A percentile compares a stretch with the other conserved stretches of the same genome.
phyloP scores from a whole-genome alignment of 805 yeast species.

The Millerago galiae region DNA sequence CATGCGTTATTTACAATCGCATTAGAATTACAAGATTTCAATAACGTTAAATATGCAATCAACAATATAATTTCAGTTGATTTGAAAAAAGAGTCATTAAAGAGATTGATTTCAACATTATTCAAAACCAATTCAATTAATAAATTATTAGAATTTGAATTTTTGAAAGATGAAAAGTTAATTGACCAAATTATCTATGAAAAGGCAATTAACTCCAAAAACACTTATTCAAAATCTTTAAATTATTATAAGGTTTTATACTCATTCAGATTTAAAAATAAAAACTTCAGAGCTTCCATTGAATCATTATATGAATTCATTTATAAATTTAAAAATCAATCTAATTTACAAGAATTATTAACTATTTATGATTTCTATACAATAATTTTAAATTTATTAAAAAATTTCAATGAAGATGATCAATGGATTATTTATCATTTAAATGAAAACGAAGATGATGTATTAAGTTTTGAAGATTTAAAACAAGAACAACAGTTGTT shows the following conservation, averaged over 20 bases:
- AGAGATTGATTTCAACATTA: constrained; percentile 32
- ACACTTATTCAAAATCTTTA: constrained; percentile 27
- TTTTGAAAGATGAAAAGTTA: constrained; percentile 34
- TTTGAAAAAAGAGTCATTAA: constrained; percentile 20
- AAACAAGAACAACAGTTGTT: constrained; percentile 1
- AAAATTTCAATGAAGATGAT: constrained; percentile 31
- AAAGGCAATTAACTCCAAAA: constrained; percentile 19
- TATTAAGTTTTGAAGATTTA: constrained; percentile 11
- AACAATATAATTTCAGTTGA: constrained; percentile 15
- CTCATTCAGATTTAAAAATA: constrained; percentile 43
- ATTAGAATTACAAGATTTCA: constrained; percentile 25
- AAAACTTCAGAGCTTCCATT: constrained; percentile 43
- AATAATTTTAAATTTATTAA: constrained; percentile 33
- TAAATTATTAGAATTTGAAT: constrained; percentile 35
- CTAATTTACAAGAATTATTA: constrained; percentile 7
- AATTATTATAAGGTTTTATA: constrained; percentile 45
- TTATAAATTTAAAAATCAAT: constrained; percentile 13
- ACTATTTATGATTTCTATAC: constrained; percentile 31
- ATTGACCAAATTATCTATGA: constrained; percentile 37
- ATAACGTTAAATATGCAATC: constrained; percentile 30
- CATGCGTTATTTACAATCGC: constrained; percentile 23
- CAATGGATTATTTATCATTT: constrained; percentile 33
- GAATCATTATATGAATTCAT: constrained; percentile 39
- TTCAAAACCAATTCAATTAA: constrained; percentile 34
- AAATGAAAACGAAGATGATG: constrained; percentile 17